Base-by-base conservation (phyloP, 805 yeast genomes). In the Dipodascus albidus region DNA sequence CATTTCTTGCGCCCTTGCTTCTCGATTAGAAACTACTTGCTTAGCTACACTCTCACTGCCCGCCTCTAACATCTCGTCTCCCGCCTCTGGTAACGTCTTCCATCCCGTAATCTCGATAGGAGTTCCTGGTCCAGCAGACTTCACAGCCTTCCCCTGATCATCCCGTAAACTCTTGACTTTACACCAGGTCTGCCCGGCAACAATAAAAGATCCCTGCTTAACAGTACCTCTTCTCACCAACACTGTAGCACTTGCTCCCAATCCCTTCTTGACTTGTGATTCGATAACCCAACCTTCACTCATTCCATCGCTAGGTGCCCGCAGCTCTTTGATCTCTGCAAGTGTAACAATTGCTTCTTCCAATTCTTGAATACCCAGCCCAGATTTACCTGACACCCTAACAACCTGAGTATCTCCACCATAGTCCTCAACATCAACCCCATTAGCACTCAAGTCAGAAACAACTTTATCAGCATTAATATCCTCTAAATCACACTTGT, bases 371-470 rank as follows among this genome's bases (percentile, higher is more conserved):
- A 93, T 89, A 55, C 93, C 93, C 58, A 83, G 69, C 0, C 98
- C 96, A 0, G 96, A 85, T 55, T 83, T 79, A 0, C 96, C 98
- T 38, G 96, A 85, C 0, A 93, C 91, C 51, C 80, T 78, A 1
- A 93, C 88, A 0, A 87, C 83, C 64, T 89, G 97, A 3, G 89
- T 83, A 44, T 93, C 98, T 52, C 99, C 99, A 54, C 99, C 99
- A 62, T 84, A 87, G 57, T 85, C 90, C 64, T 93, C 99, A 24
- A 87, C 83, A 55, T 86, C 91, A 14, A 93, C 81, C 2, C 81
- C 96, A 54, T 86, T 73, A 0, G 78, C 71, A 1, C 95, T 80
- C 54, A 93, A 73, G 64, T 90, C 98, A 2, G 81, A 78, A 52
- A 84, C 75, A 1, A 89, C 95, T 61, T 78, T 82, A 23, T 86